These are phyloP conservation scores for Nitzschia putrida DNA, from an alignment of 108 stramenopile genomes.

Conservation along the genomic window DNA sequence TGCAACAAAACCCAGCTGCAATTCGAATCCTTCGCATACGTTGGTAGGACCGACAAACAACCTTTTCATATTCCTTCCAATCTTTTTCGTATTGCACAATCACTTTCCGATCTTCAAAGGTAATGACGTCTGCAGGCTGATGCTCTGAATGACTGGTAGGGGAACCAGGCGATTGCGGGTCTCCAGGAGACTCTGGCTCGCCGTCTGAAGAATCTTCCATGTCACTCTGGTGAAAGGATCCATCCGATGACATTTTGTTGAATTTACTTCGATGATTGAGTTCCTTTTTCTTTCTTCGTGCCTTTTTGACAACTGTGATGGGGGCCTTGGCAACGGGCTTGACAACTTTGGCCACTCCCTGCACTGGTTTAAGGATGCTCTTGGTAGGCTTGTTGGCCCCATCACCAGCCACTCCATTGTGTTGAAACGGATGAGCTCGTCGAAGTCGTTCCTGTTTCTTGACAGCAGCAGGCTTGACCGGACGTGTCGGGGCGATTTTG, in stretches of 20 bases:
- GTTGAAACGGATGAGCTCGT: constrained; percentile 15
- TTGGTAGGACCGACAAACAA: neutral
- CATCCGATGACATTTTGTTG: constrained; percentile 4
- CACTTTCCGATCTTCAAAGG: neutral
- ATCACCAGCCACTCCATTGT: constrained; percentile 12
- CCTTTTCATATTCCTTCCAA: constrained; percentile 10
- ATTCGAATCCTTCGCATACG: constrained; percentile 8
- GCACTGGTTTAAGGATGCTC: constrained; percentile 11
- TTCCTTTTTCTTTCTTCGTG: constrained; percentile 13
- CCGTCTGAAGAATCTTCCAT: neutral
- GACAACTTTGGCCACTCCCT: constrained; percentile 18
- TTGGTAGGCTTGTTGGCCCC: neutral
- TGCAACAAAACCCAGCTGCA: constrained; percentile 12
- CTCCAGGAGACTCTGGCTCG: neutral
- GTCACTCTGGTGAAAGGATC: neutral
- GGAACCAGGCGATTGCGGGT: neutral
- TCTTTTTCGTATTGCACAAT: constrained; percentile 18
- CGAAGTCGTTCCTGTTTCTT: constrained; percentile 6
- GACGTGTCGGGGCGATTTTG: neutral
- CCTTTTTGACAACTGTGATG: constrained; percentile 10
- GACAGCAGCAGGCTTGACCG: constrained; percentile 9
- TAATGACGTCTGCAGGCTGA: neutral
- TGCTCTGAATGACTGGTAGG: neutral
- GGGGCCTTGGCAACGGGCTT: constrained; percentile 15
- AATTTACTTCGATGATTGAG: constrained; percentile 9